Evolutionary conservation across 768 basidiomycete species (phyloP), one percentile per base, ranked within the genome.

Genomic region (Mycena belliarum): DNA sequence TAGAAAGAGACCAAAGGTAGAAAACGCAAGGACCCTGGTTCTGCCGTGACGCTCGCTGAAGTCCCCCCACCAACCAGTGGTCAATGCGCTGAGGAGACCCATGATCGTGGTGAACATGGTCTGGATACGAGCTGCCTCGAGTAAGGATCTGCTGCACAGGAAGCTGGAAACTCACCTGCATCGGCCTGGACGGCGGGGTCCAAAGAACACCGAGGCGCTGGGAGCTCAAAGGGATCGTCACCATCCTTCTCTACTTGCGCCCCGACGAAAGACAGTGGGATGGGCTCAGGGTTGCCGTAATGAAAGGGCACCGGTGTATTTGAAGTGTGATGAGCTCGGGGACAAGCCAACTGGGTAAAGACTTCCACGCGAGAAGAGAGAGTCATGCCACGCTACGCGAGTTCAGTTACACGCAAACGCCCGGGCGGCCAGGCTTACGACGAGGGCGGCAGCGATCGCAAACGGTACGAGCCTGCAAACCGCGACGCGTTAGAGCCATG

Each of bases 41-140:
- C 95, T 79, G 15, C 95, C 95, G 62, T 87, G 73, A 21, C 84
- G 78, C 68, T 96, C 92, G 26, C 91, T 85, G 51, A 88, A 88
- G 54, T 83, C 83, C 26, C 92, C 91, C 95, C 95, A 97, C 84
- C 87, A 93, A 3, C 88, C 90, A 0, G 93, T 91, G 6, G 91
- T 95, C 26, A 95, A 71, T 0, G 91, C 93, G 20, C 89, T 88
- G 15, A 97, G 79, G 5, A 85, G 63, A 7, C 95, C 95, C 83
- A 88, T 88, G 3, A 79, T 85, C 14, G 87, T 85, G 0, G 86
- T 91, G 82, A 93, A 88, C 55, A 84, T 77, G 2, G 84, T 85
- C 64, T 93, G 91, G 12, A 93, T 73, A 33, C 81, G 80, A 8
- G 89, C 91, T 0, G 89, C 88, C 86, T 85, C 0, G 3, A 76